These are phyloP conservation scores for Arthrobotrys iridis DNA, from an alignment of 2,329 filamentous ascomycete species.

Conservation along the genomic window DNA sequence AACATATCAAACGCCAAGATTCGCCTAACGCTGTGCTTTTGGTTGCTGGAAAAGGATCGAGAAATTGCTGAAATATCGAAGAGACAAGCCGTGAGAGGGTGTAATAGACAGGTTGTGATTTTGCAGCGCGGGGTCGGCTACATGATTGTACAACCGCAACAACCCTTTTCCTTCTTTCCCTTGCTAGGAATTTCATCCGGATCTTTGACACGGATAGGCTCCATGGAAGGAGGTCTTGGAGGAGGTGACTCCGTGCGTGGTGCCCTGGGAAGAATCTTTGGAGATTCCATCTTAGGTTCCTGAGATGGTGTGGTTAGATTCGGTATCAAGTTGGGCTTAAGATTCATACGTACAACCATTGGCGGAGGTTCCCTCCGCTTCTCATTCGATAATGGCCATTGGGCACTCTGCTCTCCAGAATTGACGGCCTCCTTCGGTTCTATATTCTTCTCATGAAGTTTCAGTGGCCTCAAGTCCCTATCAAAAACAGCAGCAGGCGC, in stretches of 20 bases:
- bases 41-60: conserved; percentile 47
- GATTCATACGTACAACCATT: conserved; percentile 38
- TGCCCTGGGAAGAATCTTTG: conserved; percentile 13
- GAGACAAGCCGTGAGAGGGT: conserved; percentile 32
- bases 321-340: not conserved
- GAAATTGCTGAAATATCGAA: conserved; percentile 51
- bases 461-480: conserved; percentile 84
- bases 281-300: conserved; percentile 31
- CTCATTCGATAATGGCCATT: conserved; percentile 46
- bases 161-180: conserved; percentile 50
- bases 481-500: conserved; percentile 87
- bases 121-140: conserved; percentile 20
- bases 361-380: conserved; percentile 45
- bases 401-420: conserved; percentile 40
- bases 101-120: not conserved
- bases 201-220: conserved; percentile 52
- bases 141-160: conserved; percentile 53
- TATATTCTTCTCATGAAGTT: conserved; percentile 67
- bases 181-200: conserved; percentile 30
- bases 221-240: conserved; percentile 29
- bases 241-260: conserved; percentile 19
- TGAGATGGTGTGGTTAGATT: not conserved
- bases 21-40: conserved; percentile 55
- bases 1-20: conserved; percentile 54
- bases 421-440: conserved; percentile 53